Percentiles rank a stretch among this genome's conserved stretches.
Conservation (phyloP, 1,139 yeast species). For the Geotrichum australiense region DNA sequence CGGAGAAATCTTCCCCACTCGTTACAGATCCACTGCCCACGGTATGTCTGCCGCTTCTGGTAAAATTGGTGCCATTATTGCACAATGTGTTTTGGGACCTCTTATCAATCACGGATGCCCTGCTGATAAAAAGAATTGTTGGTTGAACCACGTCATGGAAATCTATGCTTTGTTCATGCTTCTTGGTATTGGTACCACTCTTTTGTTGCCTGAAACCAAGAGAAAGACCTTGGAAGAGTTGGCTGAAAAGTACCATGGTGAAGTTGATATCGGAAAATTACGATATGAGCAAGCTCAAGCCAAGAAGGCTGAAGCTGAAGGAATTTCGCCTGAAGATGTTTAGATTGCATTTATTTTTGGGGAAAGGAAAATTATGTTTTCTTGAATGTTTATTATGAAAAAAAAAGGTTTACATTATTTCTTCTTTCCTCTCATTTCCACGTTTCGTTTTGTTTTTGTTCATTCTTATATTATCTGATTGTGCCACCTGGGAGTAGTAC, state of each 20-base stretch:
- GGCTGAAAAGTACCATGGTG: constrained; percentile 71
- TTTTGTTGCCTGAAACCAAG: constrained; percentile 82
- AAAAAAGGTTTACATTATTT: too few species aligned
- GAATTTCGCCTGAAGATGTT: constrained; percentile 6
- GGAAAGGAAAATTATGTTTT: too few species aligned
- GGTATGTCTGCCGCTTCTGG: constrained; percentile 96
- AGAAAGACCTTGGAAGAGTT: constrained; percentile 81
- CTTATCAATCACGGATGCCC: constrained; percentile 71
- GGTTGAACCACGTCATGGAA: constrained; percentile 86
- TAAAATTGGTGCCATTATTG: constrained; percentile 94
- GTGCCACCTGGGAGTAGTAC: too few species aligned
- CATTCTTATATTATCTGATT: too few species aligned
- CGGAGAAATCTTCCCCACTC: constrained; percentile 95
- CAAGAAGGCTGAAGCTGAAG: constrained; percentile 4
- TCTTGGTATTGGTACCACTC: constrained; percentile 55
- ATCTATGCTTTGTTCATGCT: constrained; percentile 88
- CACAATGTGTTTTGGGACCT: constrained; percentile 58
- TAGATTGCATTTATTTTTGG: too few species aligned
- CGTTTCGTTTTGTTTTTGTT: too few species aligned
- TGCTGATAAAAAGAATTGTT: constrained; percentile 54
- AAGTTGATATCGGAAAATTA: constrained; percentile 45
- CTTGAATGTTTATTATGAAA: too few species aligned
- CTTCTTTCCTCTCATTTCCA: too few species aligned
- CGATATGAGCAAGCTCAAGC: constrained; percentile 11
- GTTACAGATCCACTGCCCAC: constrained; percentile 96